A percentile compares a stretch with the other conserved stretches of the same genome.
Conservation (phyloP, 2,329 filamentous ascomycete species). For the Fusarium setosum region DNA sequence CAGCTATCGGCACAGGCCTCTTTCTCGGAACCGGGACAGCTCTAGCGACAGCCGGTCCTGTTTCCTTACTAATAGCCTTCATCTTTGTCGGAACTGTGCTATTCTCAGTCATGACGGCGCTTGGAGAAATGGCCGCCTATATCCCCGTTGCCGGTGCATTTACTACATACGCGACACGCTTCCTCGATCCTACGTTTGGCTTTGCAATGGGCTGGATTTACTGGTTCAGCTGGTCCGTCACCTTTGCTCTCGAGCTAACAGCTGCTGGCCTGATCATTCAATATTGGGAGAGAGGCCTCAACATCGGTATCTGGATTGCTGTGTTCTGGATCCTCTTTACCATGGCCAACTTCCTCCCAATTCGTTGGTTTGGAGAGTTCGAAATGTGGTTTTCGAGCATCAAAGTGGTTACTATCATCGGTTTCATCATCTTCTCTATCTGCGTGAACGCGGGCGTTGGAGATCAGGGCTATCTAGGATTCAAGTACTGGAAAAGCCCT, state of each 20-base stretch:
- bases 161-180: slow-evolving; percentile 80
- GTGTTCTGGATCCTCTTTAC: slow-evolving; percentile 72
- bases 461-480: slow-evolving; percentile 68
- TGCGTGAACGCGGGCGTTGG: slow-evolving; percentile 73
- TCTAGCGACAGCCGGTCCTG: slow-evolving; percentile 65
- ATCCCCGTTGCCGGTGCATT: slow-evolving; percentile 81
- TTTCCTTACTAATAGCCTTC: slow-evolving; percentile 76
- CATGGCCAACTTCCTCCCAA: slow-evolving; percentile 65
- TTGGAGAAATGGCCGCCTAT: slow-evolving; percentile 87
- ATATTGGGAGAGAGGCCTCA: slow-evolving; percentile 77
- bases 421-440: slow-evolving; percentile 71
- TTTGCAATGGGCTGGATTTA: slow-evolving; percentile 48
- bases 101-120: slow-evolving; percentile 80
- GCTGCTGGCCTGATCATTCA: slow-evolving; percentile 80
- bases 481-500: slow-evolving; percentile 68
- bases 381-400: slow-evolving; percentile 71
- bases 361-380: slow-evolving; percentile 73
- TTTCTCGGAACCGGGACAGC: slow-evolving; percentile 73
- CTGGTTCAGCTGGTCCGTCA: slow-evolving; percentile 84
- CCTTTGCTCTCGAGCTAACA: slow-evolving; percentile 84
- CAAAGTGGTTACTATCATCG: slow-evolving; percentile 74
- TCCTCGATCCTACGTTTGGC: slow-evolving; percentile 81
- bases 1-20: slow-evolving; percentile 72
- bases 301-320: slow-evolving; percentile 82
- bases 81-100: slow-evolving; percentile 75